Evolutionary conservation across 148 eudicot genomes (phyloP), one percentile per base, ranked within the genome.

Genomic region (Rhododendron ferrugineum): DNA sequence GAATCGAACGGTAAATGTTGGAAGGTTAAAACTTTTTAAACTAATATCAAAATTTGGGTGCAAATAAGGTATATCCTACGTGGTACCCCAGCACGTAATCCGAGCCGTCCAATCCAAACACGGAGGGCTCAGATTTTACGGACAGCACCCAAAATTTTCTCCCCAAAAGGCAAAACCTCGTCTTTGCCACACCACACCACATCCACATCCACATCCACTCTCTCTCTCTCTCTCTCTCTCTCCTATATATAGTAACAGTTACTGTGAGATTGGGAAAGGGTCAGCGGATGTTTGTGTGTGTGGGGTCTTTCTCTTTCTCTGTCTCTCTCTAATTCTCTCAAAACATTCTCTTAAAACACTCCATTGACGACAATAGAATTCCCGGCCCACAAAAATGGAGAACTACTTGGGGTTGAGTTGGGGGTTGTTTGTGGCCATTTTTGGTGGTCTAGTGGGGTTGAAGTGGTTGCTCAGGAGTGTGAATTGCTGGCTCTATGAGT

Each of bases 401-500:
- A 9, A 52, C 10, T 22, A 28, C 11, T 28, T 2, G 60, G 70
- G 56, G 26, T n/a, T 46, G 23, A 44, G 30, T 44, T 73, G 82
- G 76, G 82, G 32, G 74, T 32, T 87, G 32, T n/a, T 81, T 16
- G 47, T 74, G 60, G 81, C 68, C 10, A 62, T 79, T 79, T 44
- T 83, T 20, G 68, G 78, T 18, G 87, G 87, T 14, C 26, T 88
- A 5, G 62, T 88, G 88, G 76, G 68, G 2, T 0, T 93, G 44
- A 90, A 77, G 58, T 66, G 84, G 86, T 66, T 90, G 82, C 58
- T 94, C 4, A 79, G 26, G 79, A 91, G 83, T 70, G 86, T 89
- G 22, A 94, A 97, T 80, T 34, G 54, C 30, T 92, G 92, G 94
- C 70, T 88, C 5, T 87, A 89, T 86, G 99, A 97, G 78, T 62